Percentiles rank a stretch among this genome's conserved stretches.
Conservation (phyloP, 345 rosid genomes). For the Cardamine resedifolia region DNA sequence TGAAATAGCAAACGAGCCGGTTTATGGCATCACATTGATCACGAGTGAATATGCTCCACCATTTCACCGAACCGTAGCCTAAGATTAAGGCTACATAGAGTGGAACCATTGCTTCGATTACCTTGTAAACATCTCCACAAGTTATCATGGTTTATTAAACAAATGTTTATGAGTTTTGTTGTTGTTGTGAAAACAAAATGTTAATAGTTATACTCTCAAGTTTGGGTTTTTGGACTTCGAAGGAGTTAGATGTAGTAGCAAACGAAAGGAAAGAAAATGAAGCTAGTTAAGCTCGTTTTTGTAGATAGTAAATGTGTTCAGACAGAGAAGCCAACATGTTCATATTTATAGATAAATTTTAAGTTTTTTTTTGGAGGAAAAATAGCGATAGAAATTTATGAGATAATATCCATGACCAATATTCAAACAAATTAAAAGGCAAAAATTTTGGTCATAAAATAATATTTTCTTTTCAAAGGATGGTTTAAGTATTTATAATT, state of each 20-base stretch:
- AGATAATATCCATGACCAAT: constrained; percentile 6
- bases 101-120: constrained; percentile 74
- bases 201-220: not conserved
- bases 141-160: constrained; percentile 52
- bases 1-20: constrained; percentile 76
- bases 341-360: constrained; percentile 28
- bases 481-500: constrained; percentile 5
- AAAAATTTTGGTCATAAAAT: not conserved
- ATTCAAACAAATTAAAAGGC: not conserved
- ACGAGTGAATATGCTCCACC: constrained; percentile 75
- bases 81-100: constrained; percentile 70
- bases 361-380: not conserved
- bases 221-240: not conserved
- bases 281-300: constrained; percentile 9
- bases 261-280: constrained; percentile 15
- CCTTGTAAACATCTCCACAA: constrained; percentile 78
- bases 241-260: constrained; percentile 12
- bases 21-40: constrained; percentile 84
- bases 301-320: constrained; percentile 27
- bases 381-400: not conserved
- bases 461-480: not conserved
- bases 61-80: constrained; percentile 84
- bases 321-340: constrained; percentile 1
- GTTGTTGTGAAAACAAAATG: no score
- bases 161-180: no score